These are phyloP conservation scores for Rickenella mellea DNA, from an alignment of 768 basidiomycete species.

Conservation along the genomic window DNA sequence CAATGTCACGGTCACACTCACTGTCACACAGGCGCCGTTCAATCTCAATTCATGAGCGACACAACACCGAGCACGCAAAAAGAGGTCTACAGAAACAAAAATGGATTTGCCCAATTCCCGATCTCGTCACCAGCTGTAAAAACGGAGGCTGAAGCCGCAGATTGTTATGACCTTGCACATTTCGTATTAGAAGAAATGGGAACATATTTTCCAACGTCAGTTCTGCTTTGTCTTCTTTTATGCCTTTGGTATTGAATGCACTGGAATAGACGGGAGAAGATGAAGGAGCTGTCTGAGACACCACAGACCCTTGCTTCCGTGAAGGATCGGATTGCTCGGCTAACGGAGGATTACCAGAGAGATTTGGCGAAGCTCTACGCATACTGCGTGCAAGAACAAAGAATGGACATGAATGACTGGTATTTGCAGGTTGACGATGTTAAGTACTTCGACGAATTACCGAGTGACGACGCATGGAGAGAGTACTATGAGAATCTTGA, in stretches of 20 bases:
- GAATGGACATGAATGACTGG: constrained; percentile 22
- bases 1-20: no score
- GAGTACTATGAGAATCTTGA: background rate
- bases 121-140: no score
- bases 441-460: background rate
- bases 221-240: background rate
- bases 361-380: constrained; percentile 21
- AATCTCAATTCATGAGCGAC: no score
- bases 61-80: no score
- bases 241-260: background rate
- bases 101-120: no score
- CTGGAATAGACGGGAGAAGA: background rate
- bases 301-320: background rate
- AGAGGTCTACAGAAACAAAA: no score
- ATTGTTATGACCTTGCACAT: background rate
- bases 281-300: background rate
- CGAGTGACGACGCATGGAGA: background rate
- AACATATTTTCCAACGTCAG: background rate
- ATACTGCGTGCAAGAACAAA: constrained; percentile 21
- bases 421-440: constrained; percentile 10
- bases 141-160: background rate
- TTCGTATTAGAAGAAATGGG: background rate
- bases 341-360: constrained; percentile 19
- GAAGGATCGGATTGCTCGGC: constrained; percentile 15
- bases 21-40: no score